These are phyloP conservation scores for Agrocybe praecox DNA, from an alignment of 768 basidiomycete species.

Conservation along the genomic window DNA sequence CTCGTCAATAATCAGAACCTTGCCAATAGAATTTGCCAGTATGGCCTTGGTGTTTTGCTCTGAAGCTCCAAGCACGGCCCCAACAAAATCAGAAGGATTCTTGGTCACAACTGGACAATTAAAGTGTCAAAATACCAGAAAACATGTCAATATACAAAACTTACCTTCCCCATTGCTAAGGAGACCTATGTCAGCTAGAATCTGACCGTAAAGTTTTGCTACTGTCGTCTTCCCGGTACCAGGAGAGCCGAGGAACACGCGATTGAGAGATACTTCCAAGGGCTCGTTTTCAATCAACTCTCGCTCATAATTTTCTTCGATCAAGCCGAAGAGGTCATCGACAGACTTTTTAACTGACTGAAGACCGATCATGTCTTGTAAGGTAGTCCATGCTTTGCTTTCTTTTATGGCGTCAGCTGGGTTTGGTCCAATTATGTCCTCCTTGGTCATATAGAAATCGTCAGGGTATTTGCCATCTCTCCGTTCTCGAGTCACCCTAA, in stretches of 20 bases:
- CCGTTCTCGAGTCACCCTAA: constrained; percentile 45
- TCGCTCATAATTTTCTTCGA: constrained; percentile 58
- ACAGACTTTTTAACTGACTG: constrained; percentile 57
- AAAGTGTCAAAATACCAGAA: constrained; percentile 1
- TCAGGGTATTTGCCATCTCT: constrained; percentile 38
- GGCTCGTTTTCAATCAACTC: constrained; percentile 60
- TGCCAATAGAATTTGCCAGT: constrained; percentile 57
- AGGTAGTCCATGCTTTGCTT: constrained; percentile 51
- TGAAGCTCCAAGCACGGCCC: constrained; percentile 56
- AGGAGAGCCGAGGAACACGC: constrained; percentile 67
- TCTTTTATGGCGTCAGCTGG: constrained; percentile 49
- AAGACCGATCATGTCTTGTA: constrained; percentile 59
- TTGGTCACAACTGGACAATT: constrained; percentile 56
- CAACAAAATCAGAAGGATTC: constrained; percentile 73
- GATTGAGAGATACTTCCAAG: constrained; percentile 57
- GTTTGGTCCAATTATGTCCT: constrained; percentile 69
- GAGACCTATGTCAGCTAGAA: constrained; percentile 61
- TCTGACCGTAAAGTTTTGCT: constrained; percentile 65
- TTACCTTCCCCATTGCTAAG: constrained; percentile 75
- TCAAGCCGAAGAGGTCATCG: constrained; percentile 42
- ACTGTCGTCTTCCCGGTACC: constrained; percentile 78
- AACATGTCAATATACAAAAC: background rate
- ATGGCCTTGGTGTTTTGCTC: constrained; percentile 69
- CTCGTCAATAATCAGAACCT: constrained; percentile 75
- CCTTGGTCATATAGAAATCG: constrained; percentile 52